phyloP scores from a whole-genome alignment of 768 basidiomycete species.

The Krasilnikovozyma curviuscula region DNA sequence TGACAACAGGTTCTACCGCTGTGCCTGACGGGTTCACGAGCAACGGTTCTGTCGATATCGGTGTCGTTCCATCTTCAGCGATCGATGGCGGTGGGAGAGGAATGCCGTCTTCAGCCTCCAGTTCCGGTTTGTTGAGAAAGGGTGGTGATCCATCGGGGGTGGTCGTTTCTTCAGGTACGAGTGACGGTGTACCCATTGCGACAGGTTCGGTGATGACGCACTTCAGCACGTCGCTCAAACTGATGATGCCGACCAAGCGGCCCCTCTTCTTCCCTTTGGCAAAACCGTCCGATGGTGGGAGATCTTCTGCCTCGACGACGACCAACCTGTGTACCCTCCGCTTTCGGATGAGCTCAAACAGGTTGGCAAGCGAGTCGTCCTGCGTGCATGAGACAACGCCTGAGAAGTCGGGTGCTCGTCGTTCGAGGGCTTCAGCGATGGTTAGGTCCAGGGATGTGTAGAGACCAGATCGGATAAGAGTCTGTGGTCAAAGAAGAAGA shows the following conservation, averaged over 20 bases:
- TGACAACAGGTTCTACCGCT: too few relatives aligned
- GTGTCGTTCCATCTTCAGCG: too few relatives aligned
- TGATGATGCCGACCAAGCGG: conserved; percentile 64
- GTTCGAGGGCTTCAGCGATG: conserved; percentile 74
- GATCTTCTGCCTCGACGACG: conserved; percentile 46
- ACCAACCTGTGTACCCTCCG: conserved; percentile 84
- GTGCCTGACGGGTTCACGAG: too few relatives aligned
- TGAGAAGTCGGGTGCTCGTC: conserved; percentile 84
- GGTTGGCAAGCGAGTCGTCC: conserved; percentile 70
- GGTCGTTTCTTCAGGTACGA: too few relatives aligned
- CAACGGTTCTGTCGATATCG: too few relatives aligned
- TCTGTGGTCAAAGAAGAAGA: conserved; percentile 32
- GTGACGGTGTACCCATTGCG: too few relatives aligned
- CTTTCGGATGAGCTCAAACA: conserved; percentile 79
- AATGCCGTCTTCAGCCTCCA: too few relatives aligned
- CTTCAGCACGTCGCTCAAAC: conserved; percentile 67
- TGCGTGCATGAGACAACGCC: conserved; percentile 93
- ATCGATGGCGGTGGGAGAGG: too few relatives aligned
- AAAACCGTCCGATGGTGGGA: neutral
- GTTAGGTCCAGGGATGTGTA: conserved; percentile 93
- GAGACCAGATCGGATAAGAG: conserved; percentile 76
- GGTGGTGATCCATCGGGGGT: too few relatives aligned
- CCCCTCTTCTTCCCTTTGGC: conserved; percentile 24
- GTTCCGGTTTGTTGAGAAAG: too few relatives aligned
- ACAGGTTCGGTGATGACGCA: conserved; percentile 47